A percentile compares a stretch with the other conserved stretches of the same genome.
These are phyloP conservation scores for Raddia guianensis DNA, from an alignment of 176 grass and related monocot genomes.

Conservation along the genomic window DNA sequence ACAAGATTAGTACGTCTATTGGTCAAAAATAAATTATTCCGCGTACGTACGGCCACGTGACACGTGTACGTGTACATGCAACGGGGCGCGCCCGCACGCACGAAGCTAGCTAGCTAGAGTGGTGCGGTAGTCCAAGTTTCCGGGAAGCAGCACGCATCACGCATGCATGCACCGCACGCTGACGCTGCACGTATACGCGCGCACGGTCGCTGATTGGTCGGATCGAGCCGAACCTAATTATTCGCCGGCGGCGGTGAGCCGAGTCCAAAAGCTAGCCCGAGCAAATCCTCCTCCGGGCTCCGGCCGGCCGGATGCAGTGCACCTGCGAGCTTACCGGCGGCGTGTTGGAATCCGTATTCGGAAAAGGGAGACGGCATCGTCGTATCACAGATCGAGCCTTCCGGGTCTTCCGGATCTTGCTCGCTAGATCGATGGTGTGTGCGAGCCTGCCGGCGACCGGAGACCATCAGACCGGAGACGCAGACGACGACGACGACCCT, in stretches of 20 bases:
- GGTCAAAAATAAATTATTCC: background rate
- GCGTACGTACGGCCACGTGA: background rate
- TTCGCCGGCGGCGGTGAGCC: background rate
- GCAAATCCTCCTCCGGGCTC: too few species aligned
- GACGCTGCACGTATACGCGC: too few species aligned
- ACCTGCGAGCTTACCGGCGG: background rate
- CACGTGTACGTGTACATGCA: background rate
- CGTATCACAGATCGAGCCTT: too few species aligned
- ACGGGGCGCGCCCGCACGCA: too few species aligned
- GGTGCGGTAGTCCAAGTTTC: background rate
- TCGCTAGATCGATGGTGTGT: background rate
- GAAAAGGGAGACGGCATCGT: background rate
- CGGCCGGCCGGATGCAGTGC: background rate
- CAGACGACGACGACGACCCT: background rate
- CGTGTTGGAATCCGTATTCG: background rate
- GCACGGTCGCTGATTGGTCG: background rate
- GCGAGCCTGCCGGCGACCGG: background rate
- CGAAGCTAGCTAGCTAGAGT: too few species aligned
- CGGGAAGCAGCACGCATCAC: background rate
- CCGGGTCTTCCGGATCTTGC: background rate
- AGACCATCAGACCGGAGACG: background rate
- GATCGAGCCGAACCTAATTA: constrained; percentile 13
- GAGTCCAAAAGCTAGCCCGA: background rate
- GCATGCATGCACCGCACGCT: background rate
- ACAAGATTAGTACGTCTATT: background rate